Base-by-base conservation (phyloP, 2,329 filamentous ascomycete species). In the Venturia nashicola region DNA sequence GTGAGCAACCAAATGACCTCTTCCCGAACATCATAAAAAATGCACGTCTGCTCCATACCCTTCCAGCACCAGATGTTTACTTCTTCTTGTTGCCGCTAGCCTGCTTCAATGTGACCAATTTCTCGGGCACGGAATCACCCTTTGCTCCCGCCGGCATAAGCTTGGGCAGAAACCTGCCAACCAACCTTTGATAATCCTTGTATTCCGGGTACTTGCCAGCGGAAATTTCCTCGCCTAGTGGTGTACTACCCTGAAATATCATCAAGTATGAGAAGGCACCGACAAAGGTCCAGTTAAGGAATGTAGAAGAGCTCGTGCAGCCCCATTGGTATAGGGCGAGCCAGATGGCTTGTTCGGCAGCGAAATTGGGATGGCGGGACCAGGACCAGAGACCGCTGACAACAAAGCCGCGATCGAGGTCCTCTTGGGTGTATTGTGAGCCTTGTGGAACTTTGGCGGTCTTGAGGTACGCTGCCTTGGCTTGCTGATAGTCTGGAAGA, bases 351-450 rank as follows among this genome's bases (percentile, higher is more conserved):
- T 97, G 94, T 76, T 99, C 94, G 5, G 90, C 90, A 5, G 89
- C 85, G 72, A 97, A 99, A 75, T 99, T 99, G 59, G 94, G 94
- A 74, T 99, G 95, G 57, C 94, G 84, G 69, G 88, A 93, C 78
- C 87, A 91, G 0, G 86, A 87, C 87, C 90, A 99, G 8, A 99
- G 79, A 0, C 94, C 94, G 5, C 82, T 85, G 9, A 90, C 88
- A 67, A 89, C 82, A 76, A 99, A 99, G 51, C 94, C 94, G 44
- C 93, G 88, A 67, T 97, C 90, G 34, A 99, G 83, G 63, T 96
- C 90, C 66, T 85, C 84, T 68, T 87, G 85, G 0, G 80, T 82
- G 74, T 82, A 91, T 68, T 78, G 77, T 72, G 75, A 80, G 36
- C 75, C 75, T 5, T 76, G 74, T 0, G 90, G 85, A 3, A 93